A percentile compares a stretch with the other conserved stretches of the same genome.
These are phyloP conservation scores for Teunomyces kruisii DNA, from an alignment of 805 yeast genomes.

Conservation along the genomic window DNA sequence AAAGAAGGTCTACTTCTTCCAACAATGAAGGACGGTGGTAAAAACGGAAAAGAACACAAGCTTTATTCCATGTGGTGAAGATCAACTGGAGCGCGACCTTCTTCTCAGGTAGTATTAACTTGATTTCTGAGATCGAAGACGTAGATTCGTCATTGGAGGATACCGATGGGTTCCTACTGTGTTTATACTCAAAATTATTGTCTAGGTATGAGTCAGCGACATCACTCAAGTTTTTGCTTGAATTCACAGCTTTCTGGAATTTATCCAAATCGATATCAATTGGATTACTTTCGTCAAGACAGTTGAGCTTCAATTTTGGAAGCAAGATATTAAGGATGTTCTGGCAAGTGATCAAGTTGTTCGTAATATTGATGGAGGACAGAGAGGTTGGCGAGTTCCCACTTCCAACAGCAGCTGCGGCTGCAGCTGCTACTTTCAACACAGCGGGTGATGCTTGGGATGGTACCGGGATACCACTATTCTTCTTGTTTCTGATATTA, in stretches of 20 bases:
- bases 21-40: slow-evolving; percentile 82
- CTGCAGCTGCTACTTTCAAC: slow-evolving; percentile 12
- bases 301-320: slow-evolving; percentile 35
- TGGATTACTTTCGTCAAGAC: slow-evolving; percentile 28
- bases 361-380: slow-evolving; percentile 11
- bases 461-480: slow-evolving; percentile 28
- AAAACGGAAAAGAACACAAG: slow-evolving; percentile 81
- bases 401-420: slow-evolving; percentile 15
- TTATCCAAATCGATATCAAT: slow-evolving; percentile 32
- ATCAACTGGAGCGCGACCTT: slow-evolving; percentile 69
- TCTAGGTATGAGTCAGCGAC: slow-evolving; percentile 12
- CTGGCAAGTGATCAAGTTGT: slow-evolving; percentile 29
- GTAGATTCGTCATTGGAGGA: slow-evolving; percentile 23
- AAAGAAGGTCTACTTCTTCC: slow-evolving; percentile 70
- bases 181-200: slow-evolving; percentile 1
- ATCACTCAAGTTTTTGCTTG: slow-evolving; percentile 18
- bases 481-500: slow-evolving; percentile 51
- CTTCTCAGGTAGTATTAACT: slow-evolving; percentile 71
- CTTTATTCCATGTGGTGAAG: slow-evolving; percentile 78
- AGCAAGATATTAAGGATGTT: slow-evolving; percentile 33
- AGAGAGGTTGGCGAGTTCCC: slow-evolving; percentile 12
- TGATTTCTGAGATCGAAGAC: slow-evolving; percentile 46
- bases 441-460: slow-evolving; percentile 21
- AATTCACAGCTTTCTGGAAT: slow-evolving; percentile 20
- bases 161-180: slow-evolving; percentile 13